Base-by-base conservation (phyloP, 1,284 basidiomycete species). In the Tilletiaria anomala region DNA sequence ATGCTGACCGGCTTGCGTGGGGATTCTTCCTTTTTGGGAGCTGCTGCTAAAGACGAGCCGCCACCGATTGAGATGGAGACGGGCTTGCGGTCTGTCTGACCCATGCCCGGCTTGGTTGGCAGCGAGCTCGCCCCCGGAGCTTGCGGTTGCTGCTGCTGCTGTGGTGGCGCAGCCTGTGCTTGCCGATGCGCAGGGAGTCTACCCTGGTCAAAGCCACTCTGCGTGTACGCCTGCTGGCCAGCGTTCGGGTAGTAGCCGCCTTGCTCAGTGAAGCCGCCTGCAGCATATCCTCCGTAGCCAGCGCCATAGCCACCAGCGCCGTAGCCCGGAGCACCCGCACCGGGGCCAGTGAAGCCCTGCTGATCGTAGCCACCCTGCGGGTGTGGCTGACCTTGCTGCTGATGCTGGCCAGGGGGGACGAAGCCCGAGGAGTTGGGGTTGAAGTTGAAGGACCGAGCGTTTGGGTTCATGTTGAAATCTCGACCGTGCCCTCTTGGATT, bases 381-480 rank as follows among this genome's bases (percentile, higher is more conserved):
- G 37, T 54, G 50, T 12, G n/a, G 4, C 15, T 40, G 32, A 37
- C 53, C 50, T 12, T 45, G 50, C 37, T 53, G 51, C 41, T 48
- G 46, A 36, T 45, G 47, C 37, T 42, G 40, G 14, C 44, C 44
- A 8, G 52, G 54, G 26, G 63, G 63, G 31, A 56, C 52, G 38
- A 66, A 66, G 47, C 61, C 61, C 24, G 44, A 45, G 22, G 61
- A 61, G 37, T 53, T 44, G 33, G 63, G 63, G 50, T 64, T 65
- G 51, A 65, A 65, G 40, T 46, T 51, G 49, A 65, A 65, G 43
- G 50, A 53, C 26, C 51, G 52, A 42, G 63, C 63, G 59, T 66
- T 66, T 18, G 63, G 63, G 47, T 66, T 66, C 63, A 66, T 66
- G 35, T 11, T 36, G n/a, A n/a, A n/a, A n/a, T n/a, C n/a, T n/a